Base-by-base conservation (phyloP, 805 yeast species). In the Candida patagonica region DNA sequence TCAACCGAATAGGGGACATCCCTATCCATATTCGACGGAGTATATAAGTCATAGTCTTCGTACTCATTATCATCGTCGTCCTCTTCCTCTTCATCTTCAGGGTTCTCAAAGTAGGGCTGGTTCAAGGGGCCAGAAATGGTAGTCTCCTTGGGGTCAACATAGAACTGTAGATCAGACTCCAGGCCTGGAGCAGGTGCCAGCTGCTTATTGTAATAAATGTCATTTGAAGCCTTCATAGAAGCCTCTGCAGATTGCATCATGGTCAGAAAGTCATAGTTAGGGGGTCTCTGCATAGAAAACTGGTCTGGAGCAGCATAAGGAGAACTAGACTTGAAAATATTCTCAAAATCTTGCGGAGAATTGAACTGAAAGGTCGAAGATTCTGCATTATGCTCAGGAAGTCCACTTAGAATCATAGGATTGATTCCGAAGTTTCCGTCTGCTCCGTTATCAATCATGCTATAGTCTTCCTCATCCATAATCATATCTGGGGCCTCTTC, bases 21-120 rank as follows among this genome's bases (percentile, higher is more conserved):
- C 12, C 13, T 34, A 16, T 13, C 23, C 29, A 25, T n/a, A 22
- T 24, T 12, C 15, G 21, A 20, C 8, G 29, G 27, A 6, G 39
- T 16, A 32, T 34, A 22, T 6, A 34, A 25, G n/a, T 37, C 40
- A 22, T 35, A 44, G 30, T 40, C 38, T 13, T 43, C 44, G 20
- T 30, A 30, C 13, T 40, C 46, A n/a, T 42, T 42, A 15, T 46
- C 50, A 17, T 42, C 52, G 22, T 47, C 50, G 25, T 47, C 50
- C 26, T 43, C 49, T 19, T 48, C 50, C 13, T 46, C 49, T 10
- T 46, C 52, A 23, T 42, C 44, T 13, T 19, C 34, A 6, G 25
- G 19, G 29, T 27, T 33, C 23, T 37, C 44, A n/a, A 33, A 23
- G 16, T 7, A 21, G 31, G 13, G 10, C 25, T 43, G 40, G 29